Percentiles rank a stretch among this genome's conserved stretches.
phyloP scores from a whole-genome alignment of 1,139 yeast species.

The Sugiyamaella japonica region DNA sequence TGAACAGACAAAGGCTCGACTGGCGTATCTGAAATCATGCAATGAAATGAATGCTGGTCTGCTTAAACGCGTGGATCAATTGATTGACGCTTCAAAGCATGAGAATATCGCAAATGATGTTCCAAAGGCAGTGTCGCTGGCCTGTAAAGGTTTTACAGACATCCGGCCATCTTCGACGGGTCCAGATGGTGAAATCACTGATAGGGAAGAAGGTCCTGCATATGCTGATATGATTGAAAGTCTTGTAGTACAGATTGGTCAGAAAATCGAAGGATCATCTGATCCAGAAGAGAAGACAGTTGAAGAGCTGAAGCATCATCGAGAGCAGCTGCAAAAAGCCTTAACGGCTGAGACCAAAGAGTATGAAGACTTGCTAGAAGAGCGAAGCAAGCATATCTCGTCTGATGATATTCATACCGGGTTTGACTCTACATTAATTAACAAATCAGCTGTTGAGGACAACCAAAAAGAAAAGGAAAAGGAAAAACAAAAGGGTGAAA shows the following conservation, averaged over 20 bases:
- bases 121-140: slow-evolving; percentile 37
- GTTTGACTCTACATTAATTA: slow-evolving; percentile 80
- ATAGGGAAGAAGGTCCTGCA: slow-evolving; percentile 62
- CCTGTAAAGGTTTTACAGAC: slow-evolving; percentile 34
- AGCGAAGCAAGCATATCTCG: slow-evolving; percentile 72
- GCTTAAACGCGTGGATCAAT: slow-evolving; percentile 66
- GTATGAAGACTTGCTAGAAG: slow-evolving; percentile 64
- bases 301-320: slow-evolving; percentile 39
- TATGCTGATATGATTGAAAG: slow-evolving; percentile 94
- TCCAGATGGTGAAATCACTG: slow-evolving; percentile 31
- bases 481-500: background rate
- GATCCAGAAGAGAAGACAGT: slow-evolving; percentile 29
- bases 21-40: slow-evolving; percentile 72
- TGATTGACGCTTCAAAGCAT: slow-evolving; percentile 45
- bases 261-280: slow-evolving; percentile 45
- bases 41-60: slow-evolving; percentile 73
- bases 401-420: slow-evolving; percentile 95
- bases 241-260: slow-evolving; percentile 65
- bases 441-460: slow-evolving; percentile 45
- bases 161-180: slow-evolving; percentile 49
- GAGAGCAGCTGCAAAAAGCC: slow-evolving; percentile 39
- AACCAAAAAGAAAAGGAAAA: background rate
- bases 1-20: slow-evolving; percentile 71
- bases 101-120: slow-evolving; percentile 40
- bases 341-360: slow-evolving; percentile 63